Evolutionary conservation across 352 stramenopile species (phyloP).

Genomic region (Hyaloperonospora brassicae): DNA sequence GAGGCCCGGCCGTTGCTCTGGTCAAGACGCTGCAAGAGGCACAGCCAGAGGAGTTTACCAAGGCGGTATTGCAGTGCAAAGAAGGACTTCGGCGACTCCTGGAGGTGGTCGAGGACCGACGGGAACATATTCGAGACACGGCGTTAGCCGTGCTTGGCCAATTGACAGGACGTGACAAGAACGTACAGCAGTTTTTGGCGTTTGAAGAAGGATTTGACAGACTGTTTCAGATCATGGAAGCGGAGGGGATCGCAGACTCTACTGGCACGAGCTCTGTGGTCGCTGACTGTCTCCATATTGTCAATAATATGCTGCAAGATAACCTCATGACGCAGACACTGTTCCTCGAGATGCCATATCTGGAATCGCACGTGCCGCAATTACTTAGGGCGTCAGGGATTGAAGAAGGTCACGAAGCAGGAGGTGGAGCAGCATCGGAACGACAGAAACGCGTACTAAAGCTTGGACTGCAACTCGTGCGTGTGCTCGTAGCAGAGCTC

Average conservation of each 20-base stretch:
- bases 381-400: conserved; percentile 33
- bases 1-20: conserved; percentile 54
- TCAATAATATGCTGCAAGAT: conserved; percentile 74
- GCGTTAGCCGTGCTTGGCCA: conserved; percentile 61
- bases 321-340: conserved; percentile 76
- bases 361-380: conserved; percentile 43
- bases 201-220: conserved; percentile 74
- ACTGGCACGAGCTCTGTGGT: conserved; percentile 37
- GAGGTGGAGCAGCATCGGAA: conserved; percentile 14
- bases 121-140: conserved; percentile 74
- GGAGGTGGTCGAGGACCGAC: conserved; percentile 70
- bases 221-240: conserved; percentile 72
- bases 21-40: conserved; percentile 53
- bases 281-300: conserved; percentile 66
- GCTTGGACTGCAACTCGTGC: conserved; percentile 55
- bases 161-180: conserved; percentile 58
- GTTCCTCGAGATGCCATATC: conserved; percentile 49
- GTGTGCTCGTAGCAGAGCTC: conserved; percentile 47
- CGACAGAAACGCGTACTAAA: conserved; percentile 55
- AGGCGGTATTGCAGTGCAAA: conserved; percentile 45
- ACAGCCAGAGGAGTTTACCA: conserved; percentile 39
- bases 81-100: conserved; percentile 60
- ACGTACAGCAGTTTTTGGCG: conserved; percentile 71
- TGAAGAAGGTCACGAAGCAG: conserved; percentile 14
- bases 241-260: conserved; percentile 41